phyloP scores from a whole-genome alignment of 2,329 filamentous ascomycete species.

The Alternaria conjuncta region DNA sequence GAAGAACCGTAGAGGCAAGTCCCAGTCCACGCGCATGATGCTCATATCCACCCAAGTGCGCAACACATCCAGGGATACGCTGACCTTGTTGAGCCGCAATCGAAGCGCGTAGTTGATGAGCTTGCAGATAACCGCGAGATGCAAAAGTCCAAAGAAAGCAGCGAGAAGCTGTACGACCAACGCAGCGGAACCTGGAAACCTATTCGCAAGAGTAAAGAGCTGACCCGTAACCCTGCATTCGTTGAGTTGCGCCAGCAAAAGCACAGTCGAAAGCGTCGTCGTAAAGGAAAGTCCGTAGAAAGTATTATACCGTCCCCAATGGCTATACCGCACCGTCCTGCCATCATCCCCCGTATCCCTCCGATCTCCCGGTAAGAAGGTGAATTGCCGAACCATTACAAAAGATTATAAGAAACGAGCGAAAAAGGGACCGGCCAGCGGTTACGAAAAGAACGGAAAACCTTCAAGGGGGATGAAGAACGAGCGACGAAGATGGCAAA shows the following conservation, averaged over 20 bases:
- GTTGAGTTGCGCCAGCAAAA: slow-evolving; percentile 26
- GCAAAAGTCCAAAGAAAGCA: slow-evolving; percentile 36
- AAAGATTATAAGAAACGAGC: slow-evolving; percentile 7
- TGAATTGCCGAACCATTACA: slow-evolving; percentile 29
- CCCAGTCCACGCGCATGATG: slow-evolving; percentile 35
- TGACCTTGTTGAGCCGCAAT: slow-evolving; percentile 29
- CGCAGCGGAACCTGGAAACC: slow-evolving; percentile 31
- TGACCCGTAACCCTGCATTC: slow-evolving; percentile 31
- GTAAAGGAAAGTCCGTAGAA: slow-evolving; percentile 37
- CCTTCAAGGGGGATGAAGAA: slow-evolving; percentile 1
- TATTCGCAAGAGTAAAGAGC: slow-evolving; percentile 25
- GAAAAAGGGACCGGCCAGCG: slow-evolving; percentile 16
- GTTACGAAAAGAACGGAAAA: slow-evolving; percentile 19
- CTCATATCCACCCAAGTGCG: slow-evolving; percentile 38
- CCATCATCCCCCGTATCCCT: slow-evolving; percentile 20
- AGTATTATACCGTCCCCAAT: slow-evolving; percentile 35
- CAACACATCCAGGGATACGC: slow-evolving; percentile 33
- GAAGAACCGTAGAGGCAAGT: slow-evolving; percentile 38
- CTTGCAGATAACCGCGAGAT: slow-evolving; percentile 35
- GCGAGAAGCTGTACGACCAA: slow-evolving; percentile 34
- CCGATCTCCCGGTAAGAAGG: slow-evolving; percentile 22
- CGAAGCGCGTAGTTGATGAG: slow-evolving; percentile 39
- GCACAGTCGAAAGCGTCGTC: slow-evolving; percentile 23
- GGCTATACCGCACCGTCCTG: slow-evolving; percentile 21
- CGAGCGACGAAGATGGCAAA: slow-evolving; percentile 2